Evolutionary conservation across 176 grass and related monocot species (phyloP).

Genomic region (Bromus sterilis): DNA sequence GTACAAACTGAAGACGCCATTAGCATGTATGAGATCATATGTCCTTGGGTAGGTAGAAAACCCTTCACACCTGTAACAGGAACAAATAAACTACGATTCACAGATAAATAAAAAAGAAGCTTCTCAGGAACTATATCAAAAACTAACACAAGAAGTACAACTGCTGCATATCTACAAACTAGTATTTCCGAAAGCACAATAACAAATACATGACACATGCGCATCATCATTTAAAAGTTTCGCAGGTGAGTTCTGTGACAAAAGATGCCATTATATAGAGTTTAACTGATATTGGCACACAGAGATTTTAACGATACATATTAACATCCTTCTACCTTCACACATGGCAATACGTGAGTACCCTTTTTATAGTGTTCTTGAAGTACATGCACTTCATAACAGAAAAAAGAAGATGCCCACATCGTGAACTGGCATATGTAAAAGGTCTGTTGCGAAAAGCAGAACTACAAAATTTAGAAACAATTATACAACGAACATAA

Average conservation of each 20-base stretch:
- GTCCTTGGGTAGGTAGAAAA: conserved; percentile 97
- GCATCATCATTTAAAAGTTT: neutral
- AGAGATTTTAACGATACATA: neutral
- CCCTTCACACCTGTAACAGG: conserved; percentile 75
- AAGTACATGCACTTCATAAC: neutral
- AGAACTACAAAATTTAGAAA: neutral
- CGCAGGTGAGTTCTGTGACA: neutral
- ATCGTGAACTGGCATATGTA: neutral
- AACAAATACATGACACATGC: neutral
- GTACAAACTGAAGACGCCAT: conserved; percentile 65
- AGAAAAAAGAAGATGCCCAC: neutral
- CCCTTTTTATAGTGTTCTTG: neutral
- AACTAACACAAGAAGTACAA: neutral
- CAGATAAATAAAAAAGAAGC: neutral
- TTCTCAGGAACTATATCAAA: neutral
- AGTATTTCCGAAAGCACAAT: neutral
- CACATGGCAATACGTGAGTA: neutral
- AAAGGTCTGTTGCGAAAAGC: neutral
- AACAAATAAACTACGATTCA: conserved; percentile 6
- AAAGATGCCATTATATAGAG: neutral
- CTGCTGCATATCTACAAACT: neutral
- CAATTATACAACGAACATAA: neutral
- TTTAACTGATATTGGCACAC: neutral
- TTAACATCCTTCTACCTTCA: neutral
- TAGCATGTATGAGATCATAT: conserved; percentile 88